A percentile compares a stretch with the other conserved stretches of the same genome.
Evolutionary conservation across 495 filamentous ascomycete genomes (phyloP).

Genomic region (Penicillium diatomitis): DNA sequence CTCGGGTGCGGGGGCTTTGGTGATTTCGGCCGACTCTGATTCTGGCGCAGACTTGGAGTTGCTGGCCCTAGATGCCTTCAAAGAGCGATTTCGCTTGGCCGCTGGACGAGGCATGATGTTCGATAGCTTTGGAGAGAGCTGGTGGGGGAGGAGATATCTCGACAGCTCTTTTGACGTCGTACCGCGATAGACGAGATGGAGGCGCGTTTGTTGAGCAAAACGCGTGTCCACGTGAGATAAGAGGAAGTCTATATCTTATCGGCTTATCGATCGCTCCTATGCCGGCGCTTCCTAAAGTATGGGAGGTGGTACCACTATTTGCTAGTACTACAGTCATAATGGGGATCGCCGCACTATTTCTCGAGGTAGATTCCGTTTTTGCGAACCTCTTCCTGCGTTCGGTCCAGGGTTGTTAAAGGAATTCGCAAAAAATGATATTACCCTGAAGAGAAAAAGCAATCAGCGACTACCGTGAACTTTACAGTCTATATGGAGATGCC

Average conservation of each 20-base stretch:
- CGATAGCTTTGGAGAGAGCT: not conserved
- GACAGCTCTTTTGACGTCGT: no score
- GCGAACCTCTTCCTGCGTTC: no score
- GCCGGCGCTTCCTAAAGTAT: no score
- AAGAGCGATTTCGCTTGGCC: conserved; percentile 28
- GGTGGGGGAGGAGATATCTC: no score
- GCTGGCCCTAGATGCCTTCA: conserved; percentile 9
- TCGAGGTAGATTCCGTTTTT: no score
- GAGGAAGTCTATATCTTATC: not conserved
- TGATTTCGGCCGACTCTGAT: conserved; percentile 1
- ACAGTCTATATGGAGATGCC: no score
- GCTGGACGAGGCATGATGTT: conserved; percentile 35
- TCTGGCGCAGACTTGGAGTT: conserved; percentile 2
- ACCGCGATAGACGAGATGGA: not conserved
- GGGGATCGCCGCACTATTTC: conserved; percentile 36
- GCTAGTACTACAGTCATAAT: no score
- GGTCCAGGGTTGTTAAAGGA: no score
- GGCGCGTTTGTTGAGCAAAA: conserved; percentile 11
- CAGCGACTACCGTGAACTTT: no score
- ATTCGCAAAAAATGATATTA: no score
- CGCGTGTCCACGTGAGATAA: conserved; percentile 14
- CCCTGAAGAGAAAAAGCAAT: no score
- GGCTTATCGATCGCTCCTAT: not conserved
- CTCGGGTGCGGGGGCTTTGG: conserved; percentile 6
- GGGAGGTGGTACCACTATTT: no score